These are phyloP conservation scores for Chenopodium suecicum DNA, from an alignment of 148 eudicot species.

Conservation along the genomic window DNA sequence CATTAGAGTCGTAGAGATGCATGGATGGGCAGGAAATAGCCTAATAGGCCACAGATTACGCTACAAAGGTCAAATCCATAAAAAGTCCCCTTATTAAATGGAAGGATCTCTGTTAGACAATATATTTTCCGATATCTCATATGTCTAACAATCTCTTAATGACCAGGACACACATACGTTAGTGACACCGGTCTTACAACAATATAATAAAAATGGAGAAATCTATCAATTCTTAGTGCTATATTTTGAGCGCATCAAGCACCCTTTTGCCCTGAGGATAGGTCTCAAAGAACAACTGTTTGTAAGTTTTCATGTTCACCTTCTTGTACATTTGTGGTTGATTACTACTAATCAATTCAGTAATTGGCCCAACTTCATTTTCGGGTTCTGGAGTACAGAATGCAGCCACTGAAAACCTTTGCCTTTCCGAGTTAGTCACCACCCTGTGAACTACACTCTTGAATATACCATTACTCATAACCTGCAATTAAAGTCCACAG, in stretches of 20 bases:
- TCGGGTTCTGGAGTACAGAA: constrained; percentile 29
- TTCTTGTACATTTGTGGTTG: constrained; percentile 26
- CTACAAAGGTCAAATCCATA: too few relatives aligned
- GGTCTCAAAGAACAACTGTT: constrained; percentile 22
- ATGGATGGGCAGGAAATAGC: too few relatives aligned
- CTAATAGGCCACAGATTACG: too few relatives aligned
- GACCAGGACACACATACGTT: too few relatives aligned
- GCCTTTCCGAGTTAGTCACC: constrained; percentile 30
- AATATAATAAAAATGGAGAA: too few relatives aligned
- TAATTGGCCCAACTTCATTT: constrained; percentile 21
- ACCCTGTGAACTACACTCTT: constrained; percentile 34
- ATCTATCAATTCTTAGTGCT: not conserved
- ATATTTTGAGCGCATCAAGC: constrained; percentile 30
- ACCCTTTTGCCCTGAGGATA: constrained; percentile 28
- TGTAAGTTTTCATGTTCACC: constrained; percentile 24
- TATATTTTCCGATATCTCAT: too few relatives aligned
- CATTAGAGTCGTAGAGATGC: too few relatives aligned
- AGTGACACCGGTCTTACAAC: too few relatives aligned
- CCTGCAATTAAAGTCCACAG: constrained; percentile 13
- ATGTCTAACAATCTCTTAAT: too few relatives aligned
- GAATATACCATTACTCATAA: constrained; percentile 37
- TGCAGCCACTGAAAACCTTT: constrained; percentile 32
- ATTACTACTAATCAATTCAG: constrained; percentile 18
- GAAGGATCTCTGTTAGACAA: too few relatives aligned
- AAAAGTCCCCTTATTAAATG: too few relatives aligned